Percentiles rank a stretch among this genome's conserved stretches.
phyloP scores from a whole-genome alignment of 495 filamentous ascomycete species.

The Patellaria atrata region DNA sequence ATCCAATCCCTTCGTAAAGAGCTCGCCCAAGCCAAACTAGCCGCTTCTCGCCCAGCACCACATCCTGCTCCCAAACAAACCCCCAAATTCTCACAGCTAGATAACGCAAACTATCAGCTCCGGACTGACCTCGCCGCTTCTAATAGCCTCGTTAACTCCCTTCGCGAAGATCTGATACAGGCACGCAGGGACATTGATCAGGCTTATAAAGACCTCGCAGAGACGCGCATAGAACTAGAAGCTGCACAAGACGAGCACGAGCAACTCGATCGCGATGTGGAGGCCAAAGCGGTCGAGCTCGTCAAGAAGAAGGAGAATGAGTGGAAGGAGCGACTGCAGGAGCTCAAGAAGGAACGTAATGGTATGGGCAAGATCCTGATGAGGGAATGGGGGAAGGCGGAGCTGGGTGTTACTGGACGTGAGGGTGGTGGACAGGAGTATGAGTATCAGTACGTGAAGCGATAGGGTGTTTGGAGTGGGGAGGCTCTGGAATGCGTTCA shows the following conservation, averaged over 20 bases:
- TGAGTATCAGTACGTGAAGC: conserved; percentile 20
- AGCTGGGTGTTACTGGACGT: conserved; percentile 14
- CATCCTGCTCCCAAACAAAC: no score
- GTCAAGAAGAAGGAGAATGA: conserved; percentile 8
- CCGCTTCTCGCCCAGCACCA: no score
- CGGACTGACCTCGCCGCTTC: no score
- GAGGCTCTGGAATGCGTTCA: no score
- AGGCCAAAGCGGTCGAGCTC: conserved; percentile 7
- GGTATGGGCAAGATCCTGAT: conserved; percentile 22
- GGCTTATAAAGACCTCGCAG: conserved; percentile 3
- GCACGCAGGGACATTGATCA: neutral
- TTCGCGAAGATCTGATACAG: neutral
- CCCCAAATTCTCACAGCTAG: no score
- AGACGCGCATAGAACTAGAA: conserved; percentile 5
- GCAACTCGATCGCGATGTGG: conserved; percentile 10
- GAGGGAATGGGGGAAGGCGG: conserved; percentile 25
- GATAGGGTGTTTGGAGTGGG: no score
- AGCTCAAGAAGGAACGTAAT: conserved; percentile 18
- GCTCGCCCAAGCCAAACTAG: no score
- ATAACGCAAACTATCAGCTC: no score
- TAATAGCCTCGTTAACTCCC: no score
- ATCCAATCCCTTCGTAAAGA: no score
- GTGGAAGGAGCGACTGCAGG: conserved; percentile 14
- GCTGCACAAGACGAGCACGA: conserved; percentile 6
- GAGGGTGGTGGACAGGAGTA: conserved; percentile 20